phyloP scores from a whole-genome alignment of 2,329 filamentous ascomycete genomes.

The Ophiocordyceps sinensis region DNA sequence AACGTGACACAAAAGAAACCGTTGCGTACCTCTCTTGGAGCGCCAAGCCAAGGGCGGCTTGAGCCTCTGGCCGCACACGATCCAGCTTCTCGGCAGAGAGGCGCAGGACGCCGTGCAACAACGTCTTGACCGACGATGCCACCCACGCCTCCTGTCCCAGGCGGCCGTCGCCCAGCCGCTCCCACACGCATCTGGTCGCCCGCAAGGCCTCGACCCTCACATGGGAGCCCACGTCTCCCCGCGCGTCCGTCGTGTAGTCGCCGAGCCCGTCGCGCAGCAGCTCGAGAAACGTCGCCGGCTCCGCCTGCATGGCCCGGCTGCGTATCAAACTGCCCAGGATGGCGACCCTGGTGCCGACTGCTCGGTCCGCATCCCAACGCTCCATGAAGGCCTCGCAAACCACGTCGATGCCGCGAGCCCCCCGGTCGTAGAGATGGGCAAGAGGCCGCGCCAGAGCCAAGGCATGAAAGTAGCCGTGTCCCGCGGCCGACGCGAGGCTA shows the following conservation, averaged over 20 bases:
- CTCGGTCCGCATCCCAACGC: constrained; percentile 35
- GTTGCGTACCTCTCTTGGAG: constrained; percentile 30
- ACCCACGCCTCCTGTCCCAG: constrained; percentile 10
- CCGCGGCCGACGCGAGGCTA: constrained; percentile 21
- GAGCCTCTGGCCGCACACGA: constrained; percentile 59
- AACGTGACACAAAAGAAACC: background rate
- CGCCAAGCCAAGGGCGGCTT: constrained; percentile 33
- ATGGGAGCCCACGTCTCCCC: constrained; percentile 81
- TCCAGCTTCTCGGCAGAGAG: constrained; percentile 83
- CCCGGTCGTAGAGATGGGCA: constrained; percentile 4
- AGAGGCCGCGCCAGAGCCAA: constrained; percentile 35
- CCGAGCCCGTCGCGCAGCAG: constrained; percentile 49
- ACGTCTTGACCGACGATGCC: constrained; percentile 15
- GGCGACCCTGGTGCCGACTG: constrained; percentile 37
- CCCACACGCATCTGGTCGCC: constrained; percentile 53
- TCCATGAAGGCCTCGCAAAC: constrained; percentile 31
- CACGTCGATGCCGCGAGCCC: constrained; percentile 8
- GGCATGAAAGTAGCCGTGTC: constrained; percentile 37
- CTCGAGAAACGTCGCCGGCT: constrained; percentile 24
- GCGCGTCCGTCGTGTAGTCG: constrained; percentile 80
- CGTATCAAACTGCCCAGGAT: constrained; percentile 40
- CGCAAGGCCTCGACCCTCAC: constrained; percentile 69
- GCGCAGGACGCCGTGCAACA: constrained; percentile 42
- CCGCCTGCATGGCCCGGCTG: constrained; percentile 28
- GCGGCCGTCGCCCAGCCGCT: constrained; percentile 12